Evolutionary conservation across 2,329 filamentous ascomycete species (phyloP).

Genomic region (Alternaria incomplexa): DNA sequence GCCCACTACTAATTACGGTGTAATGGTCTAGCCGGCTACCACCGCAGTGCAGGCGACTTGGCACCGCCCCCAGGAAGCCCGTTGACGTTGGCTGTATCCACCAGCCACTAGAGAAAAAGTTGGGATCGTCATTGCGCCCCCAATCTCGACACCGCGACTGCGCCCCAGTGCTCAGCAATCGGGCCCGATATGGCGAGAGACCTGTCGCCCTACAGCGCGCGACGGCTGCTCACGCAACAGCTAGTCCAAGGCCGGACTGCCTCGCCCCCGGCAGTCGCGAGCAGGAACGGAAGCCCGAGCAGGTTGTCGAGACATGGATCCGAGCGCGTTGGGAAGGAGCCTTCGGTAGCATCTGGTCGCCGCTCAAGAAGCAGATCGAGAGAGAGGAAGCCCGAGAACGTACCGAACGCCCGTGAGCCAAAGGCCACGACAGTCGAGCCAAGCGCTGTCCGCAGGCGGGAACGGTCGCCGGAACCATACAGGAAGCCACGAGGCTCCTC

Average conservation of each 20-base stretch:
- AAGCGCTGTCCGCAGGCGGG: slow-evolving; percentile 14
- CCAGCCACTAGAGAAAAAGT: not conserved
- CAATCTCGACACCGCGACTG: slow-evolving; percentile 2
- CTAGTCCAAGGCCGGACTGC: slow-evolving; percentile 22
- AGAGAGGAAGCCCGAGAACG: slow-evolving; percentile 13
- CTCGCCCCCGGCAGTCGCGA: slow-evolving; percentile 21
- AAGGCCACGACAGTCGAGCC: slow-evolving; percentile 21
- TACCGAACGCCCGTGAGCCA: slow-evolving; percentile 18
- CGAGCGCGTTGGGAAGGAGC: slow-evolving; percentile 17
- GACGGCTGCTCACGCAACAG: slow-evolving; percentile 37
- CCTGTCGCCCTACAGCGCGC: slow-evolving; percentile 41
- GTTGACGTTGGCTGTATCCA: slow-evolving; percentile 7
- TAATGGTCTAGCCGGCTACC: slow-evolving; percentile 8
- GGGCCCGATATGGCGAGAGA: slow-evolving; percentile 32
- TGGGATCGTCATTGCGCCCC: slow-evolving; percentile 20
- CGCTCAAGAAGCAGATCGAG: slow-evolving; percentile 24
- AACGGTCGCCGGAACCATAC: slow-evolving; percentile 38
- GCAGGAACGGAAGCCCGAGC: slow-evolving; percentile 22
- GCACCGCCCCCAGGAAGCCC: not conserved
- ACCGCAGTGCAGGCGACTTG: slow-evolving; percentile 7
- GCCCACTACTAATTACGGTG: not conserved
- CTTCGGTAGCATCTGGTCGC: slow-evolving; percentile 11
- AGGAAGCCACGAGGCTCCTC: slow-evolving; percentile 27
- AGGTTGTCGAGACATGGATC: slow-evolving; percentile 10
- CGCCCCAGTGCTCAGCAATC: slow-evolving; percentile 4